These are phyloP conservation scores for Cryptococcus amylolentus DNA, from an alignment of 1,284 basidiomycete genomes.

Conservation along the genomic window DNA sequence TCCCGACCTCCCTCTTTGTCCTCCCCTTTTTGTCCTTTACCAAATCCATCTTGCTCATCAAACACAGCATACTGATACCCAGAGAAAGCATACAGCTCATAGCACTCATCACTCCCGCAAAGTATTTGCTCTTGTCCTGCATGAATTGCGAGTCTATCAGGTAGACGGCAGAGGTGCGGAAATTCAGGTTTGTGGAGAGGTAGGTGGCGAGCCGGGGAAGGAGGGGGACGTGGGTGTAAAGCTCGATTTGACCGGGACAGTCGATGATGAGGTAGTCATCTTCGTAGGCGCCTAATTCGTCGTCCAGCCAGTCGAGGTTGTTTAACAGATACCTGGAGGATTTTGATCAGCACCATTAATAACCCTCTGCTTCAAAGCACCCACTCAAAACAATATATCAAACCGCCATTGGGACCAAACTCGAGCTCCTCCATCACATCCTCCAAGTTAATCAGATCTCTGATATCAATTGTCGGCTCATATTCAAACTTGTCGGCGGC, in stretches of 20 bases:
- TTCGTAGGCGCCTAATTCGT: conserved; percentile 89
- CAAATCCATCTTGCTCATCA: conserved; percentile 99
- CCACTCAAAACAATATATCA: conserved; percentile 99
- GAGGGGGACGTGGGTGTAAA: conserved; percentile 97
- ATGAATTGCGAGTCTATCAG: conserved; percentile 97
- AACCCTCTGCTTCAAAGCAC: conserved; percentile 42
- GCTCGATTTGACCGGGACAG: conserved; percentile 98
- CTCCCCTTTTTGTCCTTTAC: conserved; percentile 73
- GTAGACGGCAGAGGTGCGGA: conserved; percentile 79
- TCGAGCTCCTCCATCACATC: conserved; percentile 96
- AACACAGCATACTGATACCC: conserved; percentile 92
- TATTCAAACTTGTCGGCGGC: conserved; percentile 94
- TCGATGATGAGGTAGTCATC: conserved; percentile 98
- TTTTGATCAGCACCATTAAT: background rate
- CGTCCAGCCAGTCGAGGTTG: conserved; percentile 99
- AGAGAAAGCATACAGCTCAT: conserved; percentile 99
- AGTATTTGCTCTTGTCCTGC: conserved; percentile 98
- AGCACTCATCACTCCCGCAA: conserved; percentile 94
- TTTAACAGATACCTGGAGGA: conserved; percentile 78
- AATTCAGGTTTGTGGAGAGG: conserved; percentile 59
- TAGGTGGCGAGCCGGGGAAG: conserved; percentile 78
- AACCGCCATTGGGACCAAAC: conserved; percentile 94
- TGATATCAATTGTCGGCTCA: conserved; percentile 89
- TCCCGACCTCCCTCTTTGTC: conserved; percentile 67
- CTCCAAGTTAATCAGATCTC: conserved; percentile 84